These are phyloP conservation scores for Fusarium nygamai DNA, from an alignment of 2,329 filamentous ascomycete species.

Conservation along the genomic window DNA sequence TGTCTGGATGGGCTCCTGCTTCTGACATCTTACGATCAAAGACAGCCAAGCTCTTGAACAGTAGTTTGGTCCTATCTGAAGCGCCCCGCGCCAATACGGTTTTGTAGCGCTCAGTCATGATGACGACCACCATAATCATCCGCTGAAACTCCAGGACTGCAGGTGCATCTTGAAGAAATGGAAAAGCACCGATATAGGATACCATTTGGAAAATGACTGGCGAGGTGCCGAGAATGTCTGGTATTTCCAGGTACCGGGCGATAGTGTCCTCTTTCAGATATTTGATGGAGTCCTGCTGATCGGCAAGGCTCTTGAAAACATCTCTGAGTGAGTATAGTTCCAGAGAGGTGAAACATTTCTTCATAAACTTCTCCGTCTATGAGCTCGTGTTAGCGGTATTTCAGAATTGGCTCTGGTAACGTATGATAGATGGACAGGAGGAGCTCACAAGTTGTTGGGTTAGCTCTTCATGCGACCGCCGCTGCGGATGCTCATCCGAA, in stretches of 20 bases:
- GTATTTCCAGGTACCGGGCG: conserved; percentile 77
- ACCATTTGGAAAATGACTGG: conserved; percentile 77
- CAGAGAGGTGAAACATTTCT: conserved; percentile 75
- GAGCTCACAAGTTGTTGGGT: conserved; percentile 60
- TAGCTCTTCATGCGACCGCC: conserved; percentile 62
- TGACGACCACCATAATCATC: conserved; percentile 76
- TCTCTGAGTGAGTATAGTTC: conserved; percentile 79
- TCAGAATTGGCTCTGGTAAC: not conserved
- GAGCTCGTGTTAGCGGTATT: conserved; percentile 7
- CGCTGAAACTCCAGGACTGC: conserved; percentile 75
- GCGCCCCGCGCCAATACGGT: conserved; percentile 69
- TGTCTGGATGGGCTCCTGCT: conserved; percentile 2
- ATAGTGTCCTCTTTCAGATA: conserved; percentile 77
- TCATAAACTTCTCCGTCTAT: conserved; percentile 71
- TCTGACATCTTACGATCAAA: conserved; percentile 68
- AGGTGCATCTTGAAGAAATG: conserved; percentile 76
- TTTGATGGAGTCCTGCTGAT: conserved; percentile 67
- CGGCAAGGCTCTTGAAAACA: conserved; percentile 76
- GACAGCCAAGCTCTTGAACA: conserved; percentile 78
- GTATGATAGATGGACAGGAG: conserved; percentile 2
- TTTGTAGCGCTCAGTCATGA: conserved; percentile 76
- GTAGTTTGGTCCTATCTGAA: conserved; percentile 67
- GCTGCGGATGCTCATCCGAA: conserved; percentile 57
- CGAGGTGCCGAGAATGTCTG: conserved; percentile 73
- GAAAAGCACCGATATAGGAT: conserved; percentile 77